Evolutionary conservation across 129 eudicot genomes (phyloP).

Genomic region (Helichrysum umbraculigerum): DNA sequence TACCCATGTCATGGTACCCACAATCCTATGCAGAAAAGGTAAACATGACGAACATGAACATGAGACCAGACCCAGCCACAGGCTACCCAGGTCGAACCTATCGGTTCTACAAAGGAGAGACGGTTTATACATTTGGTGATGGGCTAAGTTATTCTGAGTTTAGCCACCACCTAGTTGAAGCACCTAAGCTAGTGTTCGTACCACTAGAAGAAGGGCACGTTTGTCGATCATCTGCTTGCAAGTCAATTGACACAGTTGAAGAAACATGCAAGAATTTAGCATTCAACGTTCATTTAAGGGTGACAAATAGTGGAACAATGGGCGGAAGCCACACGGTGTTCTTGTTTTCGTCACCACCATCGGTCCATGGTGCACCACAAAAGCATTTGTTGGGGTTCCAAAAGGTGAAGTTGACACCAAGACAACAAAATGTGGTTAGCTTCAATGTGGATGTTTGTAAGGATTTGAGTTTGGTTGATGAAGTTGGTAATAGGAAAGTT

Average conservation of each 20-base stretch:
- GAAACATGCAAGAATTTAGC: constrained; percentile 59
- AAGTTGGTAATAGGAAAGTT: constrained; percentile 66
- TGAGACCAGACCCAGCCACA: constrained; percentile 86
- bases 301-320: constrained; percentile 59
- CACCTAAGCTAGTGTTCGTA: constrained; percentile 56
- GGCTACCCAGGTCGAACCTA: constrained; percentile 94
- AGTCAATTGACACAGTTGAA: constrained; percentile 60
- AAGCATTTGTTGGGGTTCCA: constrained; percentile 82
- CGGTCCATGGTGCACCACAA: constrained; percentile 74
- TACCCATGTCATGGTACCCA: constrained; percentile 99
- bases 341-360: constrained; percentile 75
- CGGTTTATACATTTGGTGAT: constrained; percentile 72
- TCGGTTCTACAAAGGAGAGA: constrained; percentile 84
- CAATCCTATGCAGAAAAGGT: constrained; percentile 72
- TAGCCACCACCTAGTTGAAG: constrained; percentile 62
- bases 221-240: constrained; percentile 59
- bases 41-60: constrained; percentile 93
- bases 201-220: constrained; percentile 71
- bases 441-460: constrained; percentile 81
- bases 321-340: constrained; percentile 76
- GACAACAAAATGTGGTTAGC: constrained; percentile 54
- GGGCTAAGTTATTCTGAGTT: constrained; percentile 69
- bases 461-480: constrained; percentile 93
- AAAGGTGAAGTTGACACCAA: constrained; percentile 65
- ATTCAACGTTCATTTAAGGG: constrained; percentile 57